Evolutionary conservation across 805 yeast species (phyloP).

Genomic region (Hyphopichia homilentoma): DNA sequence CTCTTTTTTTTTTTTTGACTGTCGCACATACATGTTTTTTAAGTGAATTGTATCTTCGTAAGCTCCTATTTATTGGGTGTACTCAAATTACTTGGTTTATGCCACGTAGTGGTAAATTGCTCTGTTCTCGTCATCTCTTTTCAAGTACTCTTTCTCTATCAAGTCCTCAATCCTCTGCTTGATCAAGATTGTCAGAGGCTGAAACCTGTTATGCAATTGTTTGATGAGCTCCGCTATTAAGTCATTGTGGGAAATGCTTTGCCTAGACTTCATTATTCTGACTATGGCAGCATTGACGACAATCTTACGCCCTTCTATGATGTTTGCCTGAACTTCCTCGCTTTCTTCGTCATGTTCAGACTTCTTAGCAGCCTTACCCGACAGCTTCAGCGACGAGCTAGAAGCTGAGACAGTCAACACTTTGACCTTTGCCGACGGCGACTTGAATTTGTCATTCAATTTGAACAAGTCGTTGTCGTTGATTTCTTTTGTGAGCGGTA

Average conservation of each 20-base stretch:
- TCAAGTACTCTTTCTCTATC: slow-evolving; percentile 77
- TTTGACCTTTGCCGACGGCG: slow-evolving; percentile 67
- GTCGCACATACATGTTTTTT: too few relatives aligned
- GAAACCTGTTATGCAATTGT: slow-evolving; percentile 60
- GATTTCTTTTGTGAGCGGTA: slow-evolving; percentile 72
- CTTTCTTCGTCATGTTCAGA: slow-evolving; percentile 53
- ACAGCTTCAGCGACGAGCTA: background rate
- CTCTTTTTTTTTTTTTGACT: too few relatives aligned
- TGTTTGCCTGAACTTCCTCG: slow-evolving; percentile 48
- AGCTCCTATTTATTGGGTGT: too few relatives aligned
- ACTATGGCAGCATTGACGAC: slow-evolving; percentile 85
- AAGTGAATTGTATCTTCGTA: too few relatives aligned
- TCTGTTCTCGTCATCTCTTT: slow-evolving; percentile 61
- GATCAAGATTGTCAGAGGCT: slow-evolving; percentile 63
- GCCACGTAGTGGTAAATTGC: slow-evolving; percentile 68
- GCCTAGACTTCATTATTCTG: slow-evolving; percentile 78
- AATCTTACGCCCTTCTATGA: slow-evolving; percentile 60
- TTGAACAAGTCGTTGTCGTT: slow-evolving; percentile 58
- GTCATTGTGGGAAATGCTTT: slow-evolving; percentile 56
- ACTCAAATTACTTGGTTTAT: slow-evolving; percentile 14
- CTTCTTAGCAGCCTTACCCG: slow-evolving; percentile 16
- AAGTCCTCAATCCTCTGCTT: slow-evolving; percentile 71
- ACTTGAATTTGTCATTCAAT: slow-evolving; percentile 64
- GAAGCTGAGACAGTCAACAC: slow-evolving; percentile 55
- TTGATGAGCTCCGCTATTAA: slow-evolving; percentile 62